Evolutionary conservation across 2,329 filamentous ascomycete species (phyloP), one percentile per base, ranked within the genome.

Genomic region (Phyllachora maydis): DNA sequence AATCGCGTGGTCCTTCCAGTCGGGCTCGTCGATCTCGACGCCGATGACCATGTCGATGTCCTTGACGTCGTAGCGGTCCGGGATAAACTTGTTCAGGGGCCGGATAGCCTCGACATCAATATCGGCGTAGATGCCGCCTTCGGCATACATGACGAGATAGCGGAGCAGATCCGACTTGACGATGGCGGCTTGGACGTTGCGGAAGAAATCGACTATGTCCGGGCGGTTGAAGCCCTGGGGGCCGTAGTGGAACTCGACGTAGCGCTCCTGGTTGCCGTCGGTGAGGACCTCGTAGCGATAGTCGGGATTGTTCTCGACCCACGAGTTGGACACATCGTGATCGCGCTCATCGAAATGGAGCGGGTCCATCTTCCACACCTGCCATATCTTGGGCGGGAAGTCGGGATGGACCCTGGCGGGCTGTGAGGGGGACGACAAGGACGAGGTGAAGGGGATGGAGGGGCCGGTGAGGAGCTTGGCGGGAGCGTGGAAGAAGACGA

Each of bases 301-400:
- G 4, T 53, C 54, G 1, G 69, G 71, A 34, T 78, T 78, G 44
- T 67, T 72, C 12, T 48, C 43, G 0, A 62, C 53, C 72, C 73
- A 79, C 2, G 68, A 68, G 32, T 58, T 57, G 7, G 72, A 71
- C 0, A 54, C 54, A 13, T 54, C 46, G 16, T 61, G 49, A 35
- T 78, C 69, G 24, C 64, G 56, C 35, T 67, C 56, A 31, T 74
- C 71, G 36, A 77, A 76, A 3, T 54, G 52, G 16, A 76, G 49
- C 3, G 72, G 66, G 30, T 71, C 60, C 14, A 71, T 60, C 41
- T 77, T 79, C 73, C 73, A 79, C 1, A 66, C 72, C 43, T 79
- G 73, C 73, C 72, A 79, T 33, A 79, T 73, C 45, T 78, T 79
- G 26, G 56, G 56, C 5, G 59, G 73, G 35, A 68, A 78, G 12